A percentile compares a stretch with the other conserved stretches of the same genome.
phyloP scores from a whole-genome alignment of 2,329 filamentous ascomycete species.

The Acarospora socialis region DNA sequence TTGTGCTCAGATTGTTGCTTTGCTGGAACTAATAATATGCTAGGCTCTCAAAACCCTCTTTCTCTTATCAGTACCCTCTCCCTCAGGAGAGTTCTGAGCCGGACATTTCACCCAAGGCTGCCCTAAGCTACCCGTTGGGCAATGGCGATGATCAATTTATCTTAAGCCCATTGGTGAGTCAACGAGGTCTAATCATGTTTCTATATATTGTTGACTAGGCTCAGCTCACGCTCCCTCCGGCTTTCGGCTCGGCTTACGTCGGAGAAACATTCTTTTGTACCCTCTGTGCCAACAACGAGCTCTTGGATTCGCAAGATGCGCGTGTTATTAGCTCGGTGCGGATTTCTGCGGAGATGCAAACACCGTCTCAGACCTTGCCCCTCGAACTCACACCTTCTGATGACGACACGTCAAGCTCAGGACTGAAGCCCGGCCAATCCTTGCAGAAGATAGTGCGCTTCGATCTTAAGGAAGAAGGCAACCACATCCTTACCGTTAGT shows the following conservation, averaged over 20 bases:
- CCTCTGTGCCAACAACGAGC: slow-evolving; percentile 87
- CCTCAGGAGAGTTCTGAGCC: slow-evolving; percentile 19
- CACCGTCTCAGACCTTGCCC: slow-evolving; percentile 57
- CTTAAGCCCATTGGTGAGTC: slow-evolving; percentile 37
- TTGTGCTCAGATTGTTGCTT: background rate
- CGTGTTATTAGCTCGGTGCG: slow-evolving; percentile 56
- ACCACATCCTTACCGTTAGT: slow-evolving; percentile 83
- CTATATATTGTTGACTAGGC: background rate
- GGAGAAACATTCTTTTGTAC: slow-evolving; percentile 93
- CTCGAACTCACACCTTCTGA: slow-evolving; percentile 36
- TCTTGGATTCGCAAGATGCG: slow-evolving; percentile 27
- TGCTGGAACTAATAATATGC: too few relatives aligned
- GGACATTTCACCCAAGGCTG: slow-evolving; percentile 44
- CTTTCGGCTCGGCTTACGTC: slow-evolving; percentile 89
- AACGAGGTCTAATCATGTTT: slow-evolving; percentile 1
- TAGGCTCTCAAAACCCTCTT: slow-evolving; percentile 5
- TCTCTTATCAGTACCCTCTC: slow-evolving; percentile 23
- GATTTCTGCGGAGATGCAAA: slow-evolving; percentile 91
- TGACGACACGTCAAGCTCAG: slow-evolving; percentile 30
- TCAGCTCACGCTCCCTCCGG: slow-evolving; percentile 66
- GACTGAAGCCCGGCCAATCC: slow-evolving; percentile 46
- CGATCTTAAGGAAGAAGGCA: slow-evolving; percentile 85
- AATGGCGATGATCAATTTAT: slow-evolving; percentile 38
- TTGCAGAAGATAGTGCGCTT: slow-evolving; percentile 72
- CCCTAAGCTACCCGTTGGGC: slow-evolving; percentile 54